Base-by-base conservation (phyloP, 1,284 basidiomycete species). In the Heterobasidion parviporum region DNA sequence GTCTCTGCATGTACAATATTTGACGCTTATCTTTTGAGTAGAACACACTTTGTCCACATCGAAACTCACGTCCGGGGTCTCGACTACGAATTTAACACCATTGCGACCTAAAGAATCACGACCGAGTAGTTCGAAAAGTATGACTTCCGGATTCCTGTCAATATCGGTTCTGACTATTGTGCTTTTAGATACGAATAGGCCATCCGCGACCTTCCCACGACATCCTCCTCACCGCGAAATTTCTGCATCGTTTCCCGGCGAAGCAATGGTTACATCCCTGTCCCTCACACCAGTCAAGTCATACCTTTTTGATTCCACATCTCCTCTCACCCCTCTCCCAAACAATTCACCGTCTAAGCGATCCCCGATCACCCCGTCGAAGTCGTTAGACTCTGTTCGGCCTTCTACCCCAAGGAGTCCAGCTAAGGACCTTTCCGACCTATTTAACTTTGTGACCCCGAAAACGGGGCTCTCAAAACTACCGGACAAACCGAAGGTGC, bases 401-500 rank as follows among this genome's bases (percentile, higher is more conserved):
- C 60, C 61, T 32, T 38, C 61, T 18, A 63, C 65, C 15, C 61
- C 67, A 20, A 65, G 56, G 50, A 60, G 62, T 18, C 52, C 63
- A 7, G 60, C 67, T 1, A 71, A 67, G 52, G 67, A 73, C 50
- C 60, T 74, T 9, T 70, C 72, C 1, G 57, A 60, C 26, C 63
- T 75, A 1, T 74, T 75, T 60, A 62, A 68, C 33, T 65, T 68
- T 45, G 57, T 64, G 12, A 57, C 64, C 5, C 52, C 60, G 10
- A 34, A 41, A 35, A 52, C 41, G 20, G 35, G 32, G 10, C 9
- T 41, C 14, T 43, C 49, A 35, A 35, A 18, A 15, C 20, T 20
- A 9, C 45, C 51, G 20, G n/a, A 51, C 15, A 52, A 43, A 10
- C 36, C 35, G 6, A 53, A 36, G 15, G n/a, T 55, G 33, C 59